phyloP scores from a whole-genome alignment of 1,284 basidiomycete genomes.

The Puccinia horiana region DNA sequence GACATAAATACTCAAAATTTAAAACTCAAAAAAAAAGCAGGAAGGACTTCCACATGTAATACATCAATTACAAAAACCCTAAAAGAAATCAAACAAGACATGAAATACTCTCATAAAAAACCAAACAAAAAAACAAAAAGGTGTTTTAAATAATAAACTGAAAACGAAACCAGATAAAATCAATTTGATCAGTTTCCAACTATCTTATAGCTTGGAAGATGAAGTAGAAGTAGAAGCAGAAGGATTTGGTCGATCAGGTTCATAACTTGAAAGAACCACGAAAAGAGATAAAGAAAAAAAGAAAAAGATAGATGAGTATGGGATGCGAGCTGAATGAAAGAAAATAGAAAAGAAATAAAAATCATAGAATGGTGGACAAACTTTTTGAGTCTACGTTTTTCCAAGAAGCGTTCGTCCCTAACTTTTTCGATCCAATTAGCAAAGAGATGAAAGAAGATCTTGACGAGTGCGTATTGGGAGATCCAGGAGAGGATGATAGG shows the following conservation, averaged over 20 bases:
- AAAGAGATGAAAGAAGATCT: slow-evolving; percentile 13
- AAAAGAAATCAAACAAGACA: neutral
- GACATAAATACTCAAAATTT: too few relatives aligned
- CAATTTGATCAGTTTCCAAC: neutral
- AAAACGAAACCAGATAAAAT: neutral
- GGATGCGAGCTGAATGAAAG: neutral
- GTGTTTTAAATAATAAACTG: neutral
- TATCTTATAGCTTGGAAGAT: neutral
- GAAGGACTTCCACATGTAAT: too few relatives aligned
- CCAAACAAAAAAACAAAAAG: neutral
- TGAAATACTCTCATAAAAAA: neutral
- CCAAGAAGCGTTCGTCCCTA: slow-evolving; percentile 47
- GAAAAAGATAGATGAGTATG: neutral
- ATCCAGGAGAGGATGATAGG: slow-evolving; percentile 31
- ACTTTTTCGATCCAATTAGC: slow-evolving; percentile 44
- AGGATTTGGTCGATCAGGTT: neutral
- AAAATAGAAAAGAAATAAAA: neutral
- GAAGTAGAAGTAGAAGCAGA: neutral
- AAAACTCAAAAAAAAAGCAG: too few relatives aligned
- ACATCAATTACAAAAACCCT: neutral
- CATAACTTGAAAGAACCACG: neutral
- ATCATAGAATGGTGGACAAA: neutral
- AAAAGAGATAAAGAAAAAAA: neutral
- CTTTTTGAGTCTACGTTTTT: slow-evolving; percentile 41
- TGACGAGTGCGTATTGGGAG: slow-evolving; percentile 17